phyloP scores from a whole-genome alignment of 1,284 basidiomycete genomes.

The Cystobasidiaceae sp. region DNA sequence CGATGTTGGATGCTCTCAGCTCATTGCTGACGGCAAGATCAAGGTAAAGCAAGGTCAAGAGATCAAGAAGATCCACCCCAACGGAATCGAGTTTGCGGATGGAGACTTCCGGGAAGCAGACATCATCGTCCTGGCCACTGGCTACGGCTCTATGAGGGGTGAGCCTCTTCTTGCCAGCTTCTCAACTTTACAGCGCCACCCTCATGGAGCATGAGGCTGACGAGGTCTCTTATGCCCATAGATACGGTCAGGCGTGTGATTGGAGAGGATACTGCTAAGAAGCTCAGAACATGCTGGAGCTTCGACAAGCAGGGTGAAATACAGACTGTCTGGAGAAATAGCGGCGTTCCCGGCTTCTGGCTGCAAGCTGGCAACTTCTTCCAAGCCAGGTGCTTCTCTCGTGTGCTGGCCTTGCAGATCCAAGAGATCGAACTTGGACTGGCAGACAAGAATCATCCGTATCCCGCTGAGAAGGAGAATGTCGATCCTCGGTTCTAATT shows the following conservation, averaged over 20 bases:
- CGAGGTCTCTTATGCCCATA: too few relatives aligned
- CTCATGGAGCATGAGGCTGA: too few relatives aligned
- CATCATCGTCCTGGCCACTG: conserved; percentile 38
- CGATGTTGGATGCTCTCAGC: conserved; percentile 40
- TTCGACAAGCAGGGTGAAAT: conserved; percentile 58
- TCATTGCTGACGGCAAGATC: conserved; percentile 47
- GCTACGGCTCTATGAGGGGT: conserved; percentile 38
- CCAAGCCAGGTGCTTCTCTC: conserved; percentile 37
- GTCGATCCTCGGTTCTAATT: conserved; percentile 38
- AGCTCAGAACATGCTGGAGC: conserved; percentile 56
- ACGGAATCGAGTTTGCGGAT: conserved; percentile 46
- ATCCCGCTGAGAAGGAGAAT: conserved; percentile 37
- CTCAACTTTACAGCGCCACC: too few relatives aligned
- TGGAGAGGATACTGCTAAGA: conserved; percentile 53
- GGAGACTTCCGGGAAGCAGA: conserved; percentile 46
- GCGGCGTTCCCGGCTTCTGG: conserved; percentile 56
- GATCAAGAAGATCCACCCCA: conserved; percentile 39
- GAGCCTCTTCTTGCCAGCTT: conserved; percentile 36
- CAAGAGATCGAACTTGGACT: conserved; percentile 40
- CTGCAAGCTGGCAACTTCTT: conserved; percentile 52
- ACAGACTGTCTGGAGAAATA: conserved; percentile 53
- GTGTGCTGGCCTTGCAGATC: conserved; percentile 38
- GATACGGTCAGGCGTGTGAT: conserved; percentile 52
- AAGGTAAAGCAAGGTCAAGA: conserved; percentile 46
- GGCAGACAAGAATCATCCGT: conserved; percentile 28